Evolutionary conservation across 2,329 filamentous ascomycete genomes (phyloP), one percentile per base, ranked within the genome.

Genomic region (Neonectria neomacrospora): DNA sequence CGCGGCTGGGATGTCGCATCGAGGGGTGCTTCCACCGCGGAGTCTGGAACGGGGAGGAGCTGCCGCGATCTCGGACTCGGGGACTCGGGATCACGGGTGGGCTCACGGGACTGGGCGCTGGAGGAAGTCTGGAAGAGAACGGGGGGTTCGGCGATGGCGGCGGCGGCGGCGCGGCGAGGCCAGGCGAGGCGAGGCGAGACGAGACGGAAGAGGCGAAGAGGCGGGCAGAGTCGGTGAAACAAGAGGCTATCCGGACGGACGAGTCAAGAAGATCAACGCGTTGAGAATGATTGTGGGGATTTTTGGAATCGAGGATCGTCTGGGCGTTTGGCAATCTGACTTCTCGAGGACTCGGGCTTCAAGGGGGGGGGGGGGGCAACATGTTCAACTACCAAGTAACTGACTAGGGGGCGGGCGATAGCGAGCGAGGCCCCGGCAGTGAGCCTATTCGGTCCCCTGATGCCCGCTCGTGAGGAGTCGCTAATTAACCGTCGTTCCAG

Each of bases 1-100:
- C 63, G 56, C 60, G 61, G 51, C 61, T 62, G 60, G 59, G 59
- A 62, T 61, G 69, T 69, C 71, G 71, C 73, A 74, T 74, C 66
- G 68, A 70, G 66, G 67, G 67, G 66, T 32, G 64, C 61, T 66
- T 59, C 62, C 64, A 65, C 64, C 66, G 65, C 63, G 63, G 66
- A 64, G 60, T 16, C 42, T 57, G 48, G 45, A 53, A 50, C 42
- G 58, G 63, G 57, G 57, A 58, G 54, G 58, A 65, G 63, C 54
- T 52, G 37, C 50, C 54, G 58, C 42, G 58, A 23, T 54, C 34
- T 58, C 54, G 56, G 42, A 28, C 58, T 54, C 51, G 42, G 58
- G 50, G 20, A 42, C 26, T 60, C 56, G 60, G 60, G 54, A 52
- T 56, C 53, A 57, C 59, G 47, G 48, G 44, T 53, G 59, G 18